Conservation (phyloP, 805 yeast species). For the Saccharomycopsis sp. region DNA sequence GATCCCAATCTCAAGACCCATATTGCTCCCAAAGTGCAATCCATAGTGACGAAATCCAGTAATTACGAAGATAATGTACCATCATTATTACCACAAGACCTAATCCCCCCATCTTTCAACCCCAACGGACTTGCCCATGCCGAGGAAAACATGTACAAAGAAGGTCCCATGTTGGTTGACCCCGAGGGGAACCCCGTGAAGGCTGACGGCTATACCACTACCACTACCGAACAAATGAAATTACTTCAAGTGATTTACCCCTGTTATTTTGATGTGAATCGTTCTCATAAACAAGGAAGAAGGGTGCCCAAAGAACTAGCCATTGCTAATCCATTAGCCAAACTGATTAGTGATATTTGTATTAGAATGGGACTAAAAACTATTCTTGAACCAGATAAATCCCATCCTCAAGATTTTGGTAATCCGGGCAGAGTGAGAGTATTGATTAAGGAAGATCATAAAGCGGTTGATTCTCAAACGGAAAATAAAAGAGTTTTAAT, state of each 20-base stretch:
- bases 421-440: constrained; percentile 95
- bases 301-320: constrained; percentile 61
- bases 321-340: constrained; percentile 81
- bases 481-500: constrained; percentile 58
- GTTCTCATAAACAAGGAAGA: constrained; percentile 76
- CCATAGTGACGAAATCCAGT: constrained; percentile 51
- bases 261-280: constrained; percentile 74
- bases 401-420: constrained; percentile 95
- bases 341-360: constrained; percentile 68
- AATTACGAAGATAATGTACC: constrained; percentile 30
- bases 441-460: constrained; percentile 43
- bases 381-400: constrained; percentile 66
- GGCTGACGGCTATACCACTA: constrained; percentile 30
- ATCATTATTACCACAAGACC: constrained; percentile 22
- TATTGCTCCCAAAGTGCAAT: constrained; percentile 57
- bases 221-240: constrained; percentile 55
- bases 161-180: constrained; percentile 15
- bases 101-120: no score
- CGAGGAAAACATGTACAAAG: constrained; percentile 16
- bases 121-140: constrained; percentile 4
- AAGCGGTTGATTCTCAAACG: constrained; percentile 26
- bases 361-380: constrained; percentile 25
- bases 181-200: constrained; percentile 11
- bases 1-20: constrained; percentile 65
- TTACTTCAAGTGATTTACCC: constrained; percentile 76